Evolutionary conservation across 2,329 filamentous ascomycete species (phyloP).

Genomic region (Neofusicoccum kwambonambiense): DNA sequence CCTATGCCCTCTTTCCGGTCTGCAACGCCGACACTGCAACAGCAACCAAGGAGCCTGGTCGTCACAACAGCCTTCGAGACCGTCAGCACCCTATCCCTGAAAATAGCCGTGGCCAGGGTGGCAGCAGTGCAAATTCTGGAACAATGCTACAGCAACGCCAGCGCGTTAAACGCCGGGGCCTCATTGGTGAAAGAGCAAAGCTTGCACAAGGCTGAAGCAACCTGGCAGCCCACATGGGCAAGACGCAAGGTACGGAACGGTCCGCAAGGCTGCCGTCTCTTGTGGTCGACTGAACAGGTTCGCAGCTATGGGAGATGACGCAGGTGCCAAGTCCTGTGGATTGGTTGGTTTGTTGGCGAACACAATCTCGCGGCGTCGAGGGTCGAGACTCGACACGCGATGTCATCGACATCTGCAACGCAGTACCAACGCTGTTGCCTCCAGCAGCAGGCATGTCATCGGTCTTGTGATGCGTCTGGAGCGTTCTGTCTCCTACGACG

Average conservation of each 20-base stretch:
- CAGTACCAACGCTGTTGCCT: not conserved
- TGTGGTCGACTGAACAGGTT: not conserved
- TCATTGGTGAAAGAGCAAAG: not conserved
- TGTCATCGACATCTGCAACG: not conserved
- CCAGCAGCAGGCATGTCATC: not conserved
- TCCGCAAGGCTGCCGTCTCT: not conserved
- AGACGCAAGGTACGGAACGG: conserved; percentile 12
- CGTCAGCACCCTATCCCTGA: not conserved
- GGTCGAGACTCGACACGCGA: not conserved
- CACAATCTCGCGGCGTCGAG: not conserved
- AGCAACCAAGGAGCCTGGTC: not conserved
- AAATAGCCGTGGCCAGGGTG: not conserved
- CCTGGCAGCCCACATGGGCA: conserved; percentile 1
- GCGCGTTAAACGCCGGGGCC: not conserved
- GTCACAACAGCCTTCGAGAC: not conserved
- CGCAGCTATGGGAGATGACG: not conserved
- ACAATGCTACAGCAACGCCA: not conserved
- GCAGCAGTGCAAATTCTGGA: not conserved
- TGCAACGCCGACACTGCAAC: not conserved
- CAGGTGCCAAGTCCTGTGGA: not conserved
- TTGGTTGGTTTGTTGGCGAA: not conserved
- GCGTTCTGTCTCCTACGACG: not conserved
- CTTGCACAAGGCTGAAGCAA: not conserved
- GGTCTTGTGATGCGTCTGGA: not conserved
- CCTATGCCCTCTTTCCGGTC: not conserved